Percentiles rank a stretch among this genome's conserved stretches.
Conservation (phyloP, 192 early-diverging fungal genomes). For the Podila clonocystis region DNA sequence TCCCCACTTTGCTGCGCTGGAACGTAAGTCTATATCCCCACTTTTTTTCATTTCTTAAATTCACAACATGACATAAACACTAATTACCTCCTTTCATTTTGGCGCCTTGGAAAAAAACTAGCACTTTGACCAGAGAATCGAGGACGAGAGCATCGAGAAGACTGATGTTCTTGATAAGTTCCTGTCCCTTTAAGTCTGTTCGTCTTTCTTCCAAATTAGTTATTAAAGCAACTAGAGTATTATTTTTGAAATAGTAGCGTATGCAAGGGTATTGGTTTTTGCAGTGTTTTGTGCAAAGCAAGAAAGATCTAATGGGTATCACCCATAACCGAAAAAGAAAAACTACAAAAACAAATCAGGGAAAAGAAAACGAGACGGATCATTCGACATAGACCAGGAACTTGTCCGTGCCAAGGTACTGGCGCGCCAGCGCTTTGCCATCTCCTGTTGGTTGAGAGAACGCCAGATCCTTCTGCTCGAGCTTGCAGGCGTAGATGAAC, state of each 20-base stretch:
- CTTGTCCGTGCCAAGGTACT: conserved; percentile 43
- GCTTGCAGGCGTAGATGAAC: conserved; percentile 53
- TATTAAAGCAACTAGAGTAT: too few species aligned
- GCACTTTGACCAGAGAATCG: conserved; percentile 9
- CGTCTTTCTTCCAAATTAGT: too few species aligned
- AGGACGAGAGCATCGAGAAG: conserved; percentile 7
- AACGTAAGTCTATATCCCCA: neutral
- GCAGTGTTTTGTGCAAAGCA: too few species aligned
- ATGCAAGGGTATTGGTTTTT: too few species aligned
- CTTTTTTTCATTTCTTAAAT: neutral
- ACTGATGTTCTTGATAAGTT: neutral
- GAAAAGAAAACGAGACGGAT: neutral
- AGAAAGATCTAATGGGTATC: too few species aligned
- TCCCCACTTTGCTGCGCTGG: conserved; percentile 1
- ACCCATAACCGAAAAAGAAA: neutral
- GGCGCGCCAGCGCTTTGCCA: conserved; percentile 52
- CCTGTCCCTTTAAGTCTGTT: neutral
- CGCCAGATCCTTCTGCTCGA: conserved; percentile 43
- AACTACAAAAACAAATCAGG: neutral
- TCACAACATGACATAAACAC: neutral
- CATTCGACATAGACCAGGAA: conserved; percentile 57
- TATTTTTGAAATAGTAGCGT: too few species aligned
- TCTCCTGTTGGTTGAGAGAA: conserved; percentile 62
- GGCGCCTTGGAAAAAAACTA: neutral
- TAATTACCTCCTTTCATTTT: too few species aligned